Percentiles rank a stretch among this genome's conserved stretches.
These are phyloP conservation scores for Heliocybe sulcata DNA, from an alignment of 1,284 basidiomycete genomes.

Conservation along the genomic window DNA sequence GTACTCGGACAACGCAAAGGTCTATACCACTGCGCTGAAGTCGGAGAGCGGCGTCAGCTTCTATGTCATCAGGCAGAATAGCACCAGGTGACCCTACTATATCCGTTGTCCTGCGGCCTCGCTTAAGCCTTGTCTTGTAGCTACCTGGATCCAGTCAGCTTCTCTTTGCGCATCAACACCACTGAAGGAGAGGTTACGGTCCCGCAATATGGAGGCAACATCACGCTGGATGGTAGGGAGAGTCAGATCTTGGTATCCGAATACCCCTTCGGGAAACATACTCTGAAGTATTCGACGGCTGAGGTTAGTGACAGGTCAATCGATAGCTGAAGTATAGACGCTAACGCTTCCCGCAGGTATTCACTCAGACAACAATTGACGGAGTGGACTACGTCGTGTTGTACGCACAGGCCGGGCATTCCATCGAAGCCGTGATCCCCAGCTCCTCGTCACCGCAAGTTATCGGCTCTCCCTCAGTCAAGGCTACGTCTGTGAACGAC, in stretches of 20 bases:
- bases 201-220: conserved; percentile 23
- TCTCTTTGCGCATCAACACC: conserved; percentile 28
- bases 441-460: conserved; percentile 9
- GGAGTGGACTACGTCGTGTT: conserved; percentile 26
- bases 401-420: conserved; percentile 27
- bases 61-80: conserved; percentile 38
- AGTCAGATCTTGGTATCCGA: conserved; percentile 38
- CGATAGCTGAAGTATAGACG: background rate
- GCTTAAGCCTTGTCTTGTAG: too few species aligned
- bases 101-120: too few species aligned
- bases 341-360: conserved; percentile 15
- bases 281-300: conserved; percentile 32
- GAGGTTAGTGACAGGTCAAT: conserved; percentile 20
- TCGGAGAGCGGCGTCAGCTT: conserved; percentile 28
- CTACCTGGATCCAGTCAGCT: conserved; percentile 17
- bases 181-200: conserved; percentile 25
- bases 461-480: conserved; percentile 11
- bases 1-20: conserved; percentile 15
- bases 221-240: conserved; percentile 33
- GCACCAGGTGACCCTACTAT: conserved; percentile 20
- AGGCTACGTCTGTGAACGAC: conserved; percentile 8
- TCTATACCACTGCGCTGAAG: conserved; percentile 30
- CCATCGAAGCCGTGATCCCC: conserved; percentile 24
- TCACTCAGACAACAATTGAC: conserved; percentile 29
- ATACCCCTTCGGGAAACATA: conserved; percentile 29